Conservation (phyloP, 1,139 yeast genomes). For the Taphrina confusa region DNA sequence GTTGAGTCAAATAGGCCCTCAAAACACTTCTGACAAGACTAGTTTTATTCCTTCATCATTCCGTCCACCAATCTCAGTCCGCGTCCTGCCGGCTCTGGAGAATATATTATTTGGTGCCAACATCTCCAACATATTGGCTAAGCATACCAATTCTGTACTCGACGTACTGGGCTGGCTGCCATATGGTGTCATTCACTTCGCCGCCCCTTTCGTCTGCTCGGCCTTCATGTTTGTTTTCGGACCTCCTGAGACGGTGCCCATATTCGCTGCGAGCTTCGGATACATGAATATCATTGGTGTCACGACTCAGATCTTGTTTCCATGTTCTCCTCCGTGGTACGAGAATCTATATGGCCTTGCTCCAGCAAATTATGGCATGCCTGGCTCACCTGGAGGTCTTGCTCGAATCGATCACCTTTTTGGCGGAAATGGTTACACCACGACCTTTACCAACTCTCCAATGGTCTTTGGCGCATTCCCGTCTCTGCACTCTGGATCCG, state of each 20-base stretch:
- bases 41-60: constrained; percentile 72
- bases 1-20: not conserved
- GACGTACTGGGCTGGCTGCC: constrained; percentile 96
- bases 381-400: constrained; percentile 95
- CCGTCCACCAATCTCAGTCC: constrained; percentile 88
- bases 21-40: not conserved
- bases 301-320: constrained; percentile 73
- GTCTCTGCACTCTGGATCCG: constrained; percentile 88
- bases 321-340: constrained; percentile 99
- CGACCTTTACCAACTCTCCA: constrained; percentile 82
- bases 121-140: constrained; percentile 80
- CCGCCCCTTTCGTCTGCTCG: constrained; percentile 86
- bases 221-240: constrained; percentile 77
- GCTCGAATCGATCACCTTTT: constrained; percentile 80
- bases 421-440: constrained; percentile 83
- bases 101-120: constrained; percentile 93
- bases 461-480: constrained; percentile 98
- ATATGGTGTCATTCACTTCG: constrained; percentile 86
- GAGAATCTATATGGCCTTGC: constrained; percentile 78
- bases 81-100: constrained; percentile 90
- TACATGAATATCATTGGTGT: constrained; percentile 91
- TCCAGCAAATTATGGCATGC: constrained; percentile 90
- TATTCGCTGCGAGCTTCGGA: constrained; percentile 95
- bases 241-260: constrained; percentile 85
- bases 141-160: constrained; percentile 63